Conservation (phyloP, 1,284 basidiomycete species). For the Pterulicium gracile region DNA sequence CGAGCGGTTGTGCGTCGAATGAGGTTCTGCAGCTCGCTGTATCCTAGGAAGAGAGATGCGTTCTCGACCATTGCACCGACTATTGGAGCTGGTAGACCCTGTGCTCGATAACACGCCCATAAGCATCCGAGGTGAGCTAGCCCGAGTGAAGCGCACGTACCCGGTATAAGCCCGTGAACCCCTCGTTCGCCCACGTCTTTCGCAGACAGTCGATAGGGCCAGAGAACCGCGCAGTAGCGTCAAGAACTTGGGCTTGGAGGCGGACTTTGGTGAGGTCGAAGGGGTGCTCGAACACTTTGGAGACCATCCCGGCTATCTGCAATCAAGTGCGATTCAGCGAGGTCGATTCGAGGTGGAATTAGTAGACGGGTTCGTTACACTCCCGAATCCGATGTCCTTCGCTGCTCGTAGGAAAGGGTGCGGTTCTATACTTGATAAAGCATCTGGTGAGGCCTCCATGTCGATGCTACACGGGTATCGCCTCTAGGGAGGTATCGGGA, state of each 20-base stretch:
- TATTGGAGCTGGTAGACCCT: slow-evolving; percentile 86
- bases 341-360: too few relatives aligned
- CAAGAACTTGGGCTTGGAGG: slow-evolving; percentile 75
- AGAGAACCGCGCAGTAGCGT: slow-evolving; percentile 56
- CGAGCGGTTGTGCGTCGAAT: slow-evolving; percentile 34
- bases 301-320: slow-evolving; percentile 68
- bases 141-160: slow-evolving; percentile 31
- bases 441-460: slow-evolving; percentile 21
- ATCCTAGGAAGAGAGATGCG: slow-evolving; percentile 77
- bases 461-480: too few relatives aligned
- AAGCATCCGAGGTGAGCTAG: slow-evolving; percentile 4
- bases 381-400: slow-evolving; percentile 51
- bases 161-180: slow-evolving; percentile 69
- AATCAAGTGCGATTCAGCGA: too few relatives aligned
- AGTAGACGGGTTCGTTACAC: too few relatives aligned
- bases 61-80: slow-evolving; percentile 89
- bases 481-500: too few relatives aligned
- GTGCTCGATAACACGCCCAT: slow-evolving; percentile 5
- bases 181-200: slow-evolving; percentile 71
- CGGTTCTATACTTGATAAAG: slow-evolving; percentile 12
- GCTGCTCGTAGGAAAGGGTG: slow-evolving; percentile 21
- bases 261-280: slow-evolving; percentile 82
- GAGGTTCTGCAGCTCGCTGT: slow-evolving; percentile 67
- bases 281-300: slow-evolving; percentile 80
- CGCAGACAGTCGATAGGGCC: slow-evolving; percentile 76